Evolutionary conservation across 768 basidiomycete species (phyloP).

Genomic region (Floccularia luteovirens): DNA sequence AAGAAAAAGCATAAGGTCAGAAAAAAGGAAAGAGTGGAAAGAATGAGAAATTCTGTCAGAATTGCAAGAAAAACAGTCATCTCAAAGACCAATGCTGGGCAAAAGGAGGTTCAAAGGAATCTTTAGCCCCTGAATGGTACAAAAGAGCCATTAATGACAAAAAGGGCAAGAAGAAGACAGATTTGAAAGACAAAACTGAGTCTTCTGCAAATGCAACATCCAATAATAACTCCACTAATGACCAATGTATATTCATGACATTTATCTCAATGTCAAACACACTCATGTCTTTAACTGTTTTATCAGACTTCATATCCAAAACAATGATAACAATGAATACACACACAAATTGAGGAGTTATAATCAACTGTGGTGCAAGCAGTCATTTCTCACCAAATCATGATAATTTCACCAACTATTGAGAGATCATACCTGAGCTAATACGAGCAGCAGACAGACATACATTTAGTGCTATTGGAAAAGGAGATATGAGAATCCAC

Average conservation of each 20-base stretch:
- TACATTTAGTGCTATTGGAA: conserved; percentile 3
- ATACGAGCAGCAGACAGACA: conserved; percentile 4
- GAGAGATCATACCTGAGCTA: conserved; percentile 6
- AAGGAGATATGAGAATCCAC: background rate
- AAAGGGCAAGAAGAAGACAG: background rate
- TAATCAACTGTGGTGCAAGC: conserved; percentile 8
- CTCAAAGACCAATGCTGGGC: background rate
- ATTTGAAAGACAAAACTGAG: background rate
- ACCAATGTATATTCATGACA: background rate
- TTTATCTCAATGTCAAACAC: background rate
- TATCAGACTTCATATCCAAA: background rate
- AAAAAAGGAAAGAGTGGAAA: background rate
- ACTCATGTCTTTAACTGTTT: background rate
- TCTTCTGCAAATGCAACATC: background rate
- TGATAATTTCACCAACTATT: conserved; percentile 4
- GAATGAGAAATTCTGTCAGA: background rate
- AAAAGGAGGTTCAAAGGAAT: background rate
- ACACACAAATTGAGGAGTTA: background rate
- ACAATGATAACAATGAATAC: background rate
- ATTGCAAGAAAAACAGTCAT: background rate
- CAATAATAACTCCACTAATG: background rate
- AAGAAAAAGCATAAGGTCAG: background rate
- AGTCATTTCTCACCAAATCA: conserved; percentile 4
- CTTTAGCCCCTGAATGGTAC: background rate
- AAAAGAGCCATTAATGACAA: too few species aligned